phyloP scores from a whole-genome alignment of 73 alveolate species.

The Urostyla sp. region DNA sequence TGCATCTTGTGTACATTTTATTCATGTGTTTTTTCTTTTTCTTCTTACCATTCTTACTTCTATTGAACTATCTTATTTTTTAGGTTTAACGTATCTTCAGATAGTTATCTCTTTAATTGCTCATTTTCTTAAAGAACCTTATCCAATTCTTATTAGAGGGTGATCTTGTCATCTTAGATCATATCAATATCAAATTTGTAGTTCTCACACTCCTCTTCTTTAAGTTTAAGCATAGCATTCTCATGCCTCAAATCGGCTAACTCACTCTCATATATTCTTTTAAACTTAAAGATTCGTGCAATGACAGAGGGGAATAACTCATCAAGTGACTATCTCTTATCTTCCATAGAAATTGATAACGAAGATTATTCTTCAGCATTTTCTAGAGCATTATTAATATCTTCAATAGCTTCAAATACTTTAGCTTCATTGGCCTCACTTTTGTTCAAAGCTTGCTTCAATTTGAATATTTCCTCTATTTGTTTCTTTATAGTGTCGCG shows the following conservation, averaged over 20 bases:
- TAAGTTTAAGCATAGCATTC: neutral
- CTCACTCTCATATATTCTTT: conserved; percentile 39
- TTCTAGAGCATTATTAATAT: conserved; percentile 16
- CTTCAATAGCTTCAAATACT: conserved; percentile 12
- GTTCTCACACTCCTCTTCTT: conserved; percentile 43
- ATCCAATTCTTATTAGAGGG: conserved; percentile 1
- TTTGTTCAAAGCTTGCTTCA: neutral
- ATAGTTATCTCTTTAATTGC: neutral
- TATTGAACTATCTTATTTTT: neutral
- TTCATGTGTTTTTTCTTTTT: neutral
- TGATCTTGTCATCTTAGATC: conserved; percentile 19
- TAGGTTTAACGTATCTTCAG: neutral
- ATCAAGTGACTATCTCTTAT: conserved; percentile 26
- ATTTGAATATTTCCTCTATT: conserved; percentile 34
- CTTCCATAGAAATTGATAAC: neutral
- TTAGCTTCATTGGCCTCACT: conserved; percentile 5
- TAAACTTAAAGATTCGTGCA: neutral
- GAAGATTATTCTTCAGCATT: neutral
- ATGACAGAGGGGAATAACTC: conserved; percentile 19
- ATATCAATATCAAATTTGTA: conserved; percentile 47
- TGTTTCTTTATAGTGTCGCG: neutral
- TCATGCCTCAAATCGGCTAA: conserved; percentile 15
- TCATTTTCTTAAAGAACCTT: neutral
- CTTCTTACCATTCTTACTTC: neutral
- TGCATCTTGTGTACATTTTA: neutral